Evolutionary conservation across 805 yeast species (phyloP), one percentile per base, ranked within the genome.

Genomic region (Barnettozyma siamensis): DNA sequence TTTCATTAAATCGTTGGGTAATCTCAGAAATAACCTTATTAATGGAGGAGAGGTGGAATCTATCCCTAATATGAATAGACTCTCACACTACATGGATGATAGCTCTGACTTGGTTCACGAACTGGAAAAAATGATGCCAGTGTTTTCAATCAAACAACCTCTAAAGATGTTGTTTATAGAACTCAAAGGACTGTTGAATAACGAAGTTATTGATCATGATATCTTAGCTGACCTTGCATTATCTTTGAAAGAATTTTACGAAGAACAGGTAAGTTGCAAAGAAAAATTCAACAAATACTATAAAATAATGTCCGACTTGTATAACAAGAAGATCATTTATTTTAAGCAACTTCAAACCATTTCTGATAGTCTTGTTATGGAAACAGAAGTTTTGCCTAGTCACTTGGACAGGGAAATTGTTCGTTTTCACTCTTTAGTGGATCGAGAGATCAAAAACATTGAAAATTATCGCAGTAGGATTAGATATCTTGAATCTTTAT

Each of bases 311-410:
- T 78, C 87, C 47, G 72, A 73, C 26, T 72, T 85, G 1, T 91
- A 80, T 63, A 93, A 91, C 60, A 66, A 80, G n/a, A 77, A 91
- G 39, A 73, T 91, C 30, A 83, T 75, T 33, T 93, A 89, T 59
- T 93, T 81, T 64, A 78, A 80, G 51, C 89, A 87, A 46, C 70
- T 93, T 24, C 99, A 93, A 60, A 81, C 72, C 39, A 72, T 89
- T 19, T 88, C 97, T 0, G 98, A 93, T 61, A 79, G 80, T 32
- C 89, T 91, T 28, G 24, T 28, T 2, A n/a, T 29, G 29, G 24
- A 21, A 9, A 21, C n/a, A n/a, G 9, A 21, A 21, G 24, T 21
- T 21, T 21, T 21, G 6, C 6, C 24, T 21, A 21, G 6, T 21
- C 24, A 21, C n/a, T 21, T 21, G 24, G 24, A 21, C 9, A 21